A percentile compares a stretch with the other conserved stretches of the same genome.
Conservation (phyloP, 2,329 filamentous ascomycete species). For the Claviceps spartinae region DNA sequence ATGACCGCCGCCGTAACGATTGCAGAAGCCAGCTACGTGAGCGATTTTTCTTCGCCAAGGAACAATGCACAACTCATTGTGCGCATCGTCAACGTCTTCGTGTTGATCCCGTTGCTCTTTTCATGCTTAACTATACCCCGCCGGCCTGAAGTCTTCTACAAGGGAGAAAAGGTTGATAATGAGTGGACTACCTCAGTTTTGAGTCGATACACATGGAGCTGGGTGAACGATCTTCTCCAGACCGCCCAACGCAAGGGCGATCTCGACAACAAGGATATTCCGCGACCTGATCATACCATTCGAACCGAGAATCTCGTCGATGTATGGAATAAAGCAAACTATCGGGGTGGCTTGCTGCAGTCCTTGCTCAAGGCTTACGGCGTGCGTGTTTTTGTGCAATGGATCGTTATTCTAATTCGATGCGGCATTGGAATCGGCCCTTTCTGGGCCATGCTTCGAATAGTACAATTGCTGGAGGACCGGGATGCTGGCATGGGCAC, state of each 20-base stretch:
- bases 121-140: constrained; percentile 46
- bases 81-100: constrained; percentile 31
- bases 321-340: constrained; percentile 35
- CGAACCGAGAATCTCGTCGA: constrained; percentile 35
- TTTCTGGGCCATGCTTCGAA: constrained; percentile 52
- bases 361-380: constrained; percentile 46
- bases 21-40: constrained; percentile 29
- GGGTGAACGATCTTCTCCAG: constrained; percentile 42
- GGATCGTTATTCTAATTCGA: constrained; percentile 37
- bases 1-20: constrained; percentile 30
- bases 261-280: constrained; percentile 49
- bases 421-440: constrained; percentile 54
- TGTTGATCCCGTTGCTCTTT: constrained; percentile 30
- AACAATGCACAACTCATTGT: constrained; percentile 29
- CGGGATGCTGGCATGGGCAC: constrained; percentile 31
- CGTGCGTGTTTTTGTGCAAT: constrained; percentile 42
- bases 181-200: constrained; percentile 48
- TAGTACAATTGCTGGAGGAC: constrained; percentile 51
- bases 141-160: constrained; percentile 50
- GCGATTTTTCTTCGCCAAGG: constrained; percentile 16
- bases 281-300: constrained; percentile 42
- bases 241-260: constrained; percentile 42
- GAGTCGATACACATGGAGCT: constrained; percentile 50
- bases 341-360: constrained; percentile 42
- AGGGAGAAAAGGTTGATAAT: constrained; percentile 47